A percentile compares a stretch with the other conserved stretches of the same genome.
Conservation (phyloP, 2,329 filamentous ascomycete genomes). For the Hymenotorrendiella dingleyae region DNA sequence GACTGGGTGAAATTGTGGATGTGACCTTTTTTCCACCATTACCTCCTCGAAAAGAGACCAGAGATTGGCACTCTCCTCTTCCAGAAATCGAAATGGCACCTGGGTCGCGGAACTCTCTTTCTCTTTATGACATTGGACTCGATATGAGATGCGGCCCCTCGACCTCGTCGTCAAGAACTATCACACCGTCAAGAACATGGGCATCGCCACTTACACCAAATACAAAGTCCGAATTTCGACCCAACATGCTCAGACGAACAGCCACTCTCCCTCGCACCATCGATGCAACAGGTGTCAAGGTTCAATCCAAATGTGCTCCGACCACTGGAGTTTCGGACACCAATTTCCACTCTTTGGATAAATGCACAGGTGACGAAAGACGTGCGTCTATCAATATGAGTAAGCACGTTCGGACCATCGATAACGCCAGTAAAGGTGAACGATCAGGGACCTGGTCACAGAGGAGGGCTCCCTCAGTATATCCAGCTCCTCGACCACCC, state of each 20-base stretch:
- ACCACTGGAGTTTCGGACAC: background rate
- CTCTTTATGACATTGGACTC: conserved; percentile 20
- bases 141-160: conserved; percentile 16
- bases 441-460: conserved; percentile 5
- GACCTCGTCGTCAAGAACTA: background rate
- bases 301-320: conserved; percentile 4
- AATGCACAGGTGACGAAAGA: conserved; percentile 6
- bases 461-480: conserved; percentile 16
- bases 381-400: conserved; percentile 9
- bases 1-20: conserved; percentile 10
- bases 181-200: conserved; percentile 4
- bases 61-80: conserved; percentile 25
- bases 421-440: conserved; percentile 17
- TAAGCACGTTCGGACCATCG: conserved; percentile 16
- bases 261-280: background rate
- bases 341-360: background rate
- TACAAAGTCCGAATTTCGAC: conserved; percentile 1
- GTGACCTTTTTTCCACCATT: conserved; percentile 25
- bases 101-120: conserved; percentile 5
- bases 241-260: background rate
- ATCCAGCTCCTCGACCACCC: conserved; percentile 10
- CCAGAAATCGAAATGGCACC: conserved; percentile 16
- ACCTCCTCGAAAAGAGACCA: conserved; percentile 19
- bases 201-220: background rate
- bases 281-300: background rate